These are phyloP conservation scores for Poterioochromonas sp. DNA, from an alignment of 352 stramenopile species.

Conservation along the genomic window DNA sequence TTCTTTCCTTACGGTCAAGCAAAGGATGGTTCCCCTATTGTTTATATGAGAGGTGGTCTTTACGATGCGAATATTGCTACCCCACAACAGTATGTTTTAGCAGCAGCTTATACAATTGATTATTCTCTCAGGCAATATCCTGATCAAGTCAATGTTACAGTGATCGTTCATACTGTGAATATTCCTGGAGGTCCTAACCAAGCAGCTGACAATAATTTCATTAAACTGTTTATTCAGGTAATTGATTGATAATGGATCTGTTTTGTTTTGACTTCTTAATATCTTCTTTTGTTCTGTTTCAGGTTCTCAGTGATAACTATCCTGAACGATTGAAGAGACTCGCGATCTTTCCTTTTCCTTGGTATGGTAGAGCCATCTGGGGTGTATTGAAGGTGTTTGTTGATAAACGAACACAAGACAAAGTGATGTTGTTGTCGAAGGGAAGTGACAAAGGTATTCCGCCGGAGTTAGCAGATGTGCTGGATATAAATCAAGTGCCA, in stretches of 20 bases:
- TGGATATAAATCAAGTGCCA: neutral
- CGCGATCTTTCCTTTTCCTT: neutral
- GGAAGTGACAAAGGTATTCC: neutral
- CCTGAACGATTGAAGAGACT: slow-evolving; percentile 12
- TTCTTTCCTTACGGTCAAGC: neutral
- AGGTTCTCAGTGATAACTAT: neutral
- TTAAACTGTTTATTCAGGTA: slow-evolving; percentile 5
- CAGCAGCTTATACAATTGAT: neutral
- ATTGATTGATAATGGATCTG: no score
- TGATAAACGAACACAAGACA: neutral
- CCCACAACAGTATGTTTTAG: neutral
- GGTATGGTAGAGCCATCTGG: slow-evolving; percentile 6
- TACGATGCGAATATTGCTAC: neutral
- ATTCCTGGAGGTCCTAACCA: neutral
- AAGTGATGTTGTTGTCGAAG: neutral
- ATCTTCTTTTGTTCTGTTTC: no score
- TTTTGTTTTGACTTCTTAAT: no score
- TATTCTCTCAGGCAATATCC: neutral
- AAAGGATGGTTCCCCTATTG: neutral
- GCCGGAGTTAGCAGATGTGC: neutral
- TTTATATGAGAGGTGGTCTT: neutral
- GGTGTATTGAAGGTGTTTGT: neutral
- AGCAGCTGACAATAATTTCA: neutral
- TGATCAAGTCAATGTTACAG: neutral
- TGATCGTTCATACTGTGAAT: neutral